phyloP scores from a whole-genome alignment of 805 yeast genomes.

The Candida glaebosa region DNA sequence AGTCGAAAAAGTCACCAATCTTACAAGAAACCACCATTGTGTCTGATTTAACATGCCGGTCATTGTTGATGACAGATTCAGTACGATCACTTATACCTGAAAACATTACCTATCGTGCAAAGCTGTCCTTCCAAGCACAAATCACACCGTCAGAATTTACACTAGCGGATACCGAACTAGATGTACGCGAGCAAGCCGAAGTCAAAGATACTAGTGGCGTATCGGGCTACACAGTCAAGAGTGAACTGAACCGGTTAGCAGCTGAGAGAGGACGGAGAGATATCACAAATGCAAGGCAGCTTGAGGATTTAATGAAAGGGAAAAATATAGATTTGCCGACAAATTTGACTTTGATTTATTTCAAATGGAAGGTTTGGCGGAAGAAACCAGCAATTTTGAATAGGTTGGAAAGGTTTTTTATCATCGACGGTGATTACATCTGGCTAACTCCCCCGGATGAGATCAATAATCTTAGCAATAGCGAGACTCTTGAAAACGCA shows the following conservation, averaged over 20 bases:
- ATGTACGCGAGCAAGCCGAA: conserved; percentile 16
- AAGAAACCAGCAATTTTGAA: conserved; percentile 80
- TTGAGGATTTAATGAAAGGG: conserved; percentile 28
- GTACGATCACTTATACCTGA: not conserved
- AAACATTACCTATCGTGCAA: conserved; percentile 3
- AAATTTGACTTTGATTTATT: conserved; percentile 55
- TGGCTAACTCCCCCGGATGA: conserved; percentile 86
- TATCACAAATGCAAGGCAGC: conserved; percentile 19
- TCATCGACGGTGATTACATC: conserved; percentile 91
- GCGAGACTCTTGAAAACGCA: conserved; percentile 14
- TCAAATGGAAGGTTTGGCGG: conserved; percentile 85
- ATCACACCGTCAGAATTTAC: conserved; percentile 30
- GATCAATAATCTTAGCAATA: conserved; percentile 23
- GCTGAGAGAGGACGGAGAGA: not conserved
- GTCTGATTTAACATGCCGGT: not conserved
- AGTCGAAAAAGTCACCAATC: not conserved
- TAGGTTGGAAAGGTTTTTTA: conserved; percentile 76
- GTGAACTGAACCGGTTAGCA: not conserved
- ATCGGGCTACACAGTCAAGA: not conserved
- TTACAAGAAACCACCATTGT: not conserved
- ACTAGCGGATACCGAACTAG: not conserved
- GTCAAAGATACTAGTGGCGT: conserved; percentile 15
- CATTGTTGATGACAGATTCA: not conserved
- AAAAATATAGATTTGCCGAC: conserved; percentile 28
- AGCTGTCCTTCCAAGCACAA: conserved; percentile 16